A percentile compares a stretch with the other conserved stretches of the same genome.
These are phyloP conservation scores for Aphanomyces stellatus DNA, from an alignment of 352 stramenopile genomes.

Conservation along the genomic window DNA sequence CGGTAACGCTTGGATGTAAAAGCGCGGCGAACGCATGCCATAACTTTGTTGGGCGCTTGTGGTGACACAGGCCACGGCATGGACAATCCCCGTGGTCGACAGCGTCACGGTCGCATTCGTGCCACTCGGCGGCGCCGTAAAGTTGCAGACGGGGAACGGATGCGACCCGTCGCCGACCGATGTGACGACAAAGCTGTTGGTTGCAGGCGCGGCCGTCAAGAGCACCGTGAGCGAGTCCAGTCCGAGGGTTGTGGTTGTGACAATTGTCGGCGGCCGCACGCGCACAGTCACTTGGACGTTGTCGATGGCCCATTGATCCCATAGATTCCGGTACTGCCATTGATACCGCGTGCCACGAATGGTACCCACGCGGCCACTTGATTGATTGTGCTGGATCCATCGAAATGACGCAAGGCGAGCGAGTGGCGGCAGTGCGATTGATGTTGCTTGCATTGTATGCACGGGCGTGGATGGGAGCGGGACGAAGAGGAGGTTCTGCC, in stretches of 20 bases:
- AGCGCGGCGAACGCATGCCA: slow-evolving; percentile 10
- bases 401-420: slow-evolving; percentile 29
- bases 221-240: slow-evolving; percentile 25
- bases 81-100: not conserved
- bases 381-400: slow-evolving; percentile 60
- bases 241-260: slow-evolving; percentile 11
- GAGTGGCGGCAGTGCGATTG: slow-evolving; percentile 29
- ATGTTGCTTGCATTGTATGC: slow-evolving; percentile 22
- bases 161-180: slow-evolving; percentile 49
- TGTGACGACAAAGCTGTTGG: slow-evolving; percentile 40
- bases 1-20: not conserved
- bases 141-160: slow-evolving; percentile 35
- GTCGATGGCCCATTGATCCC: slow-evolving; percentile 68
- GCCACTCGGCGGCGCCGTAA: not conserved
- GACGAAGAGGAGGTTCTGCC: slow-evolving; percentile 32
- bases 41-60: slow-evolving; percentile 12
- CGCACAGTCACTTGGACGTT: slow-evolving; percentile 47
- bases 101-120: not conserved
- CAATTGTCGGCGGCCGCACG: slow-evolving; percentile 28
- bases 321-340: slow-evolving; percentile 60
- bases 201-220: slow-evolving; percentile 32
- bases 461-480: slow-evolving; percentile 13
- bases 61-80: slow-evolving; percentile 4
- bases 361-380: slow-evolving; percentile 40
- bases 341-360: slow-evolving; percentile 41